Conservation (phyloP, 345 rosid genomes). For the Lepidium didymum region DNA sequence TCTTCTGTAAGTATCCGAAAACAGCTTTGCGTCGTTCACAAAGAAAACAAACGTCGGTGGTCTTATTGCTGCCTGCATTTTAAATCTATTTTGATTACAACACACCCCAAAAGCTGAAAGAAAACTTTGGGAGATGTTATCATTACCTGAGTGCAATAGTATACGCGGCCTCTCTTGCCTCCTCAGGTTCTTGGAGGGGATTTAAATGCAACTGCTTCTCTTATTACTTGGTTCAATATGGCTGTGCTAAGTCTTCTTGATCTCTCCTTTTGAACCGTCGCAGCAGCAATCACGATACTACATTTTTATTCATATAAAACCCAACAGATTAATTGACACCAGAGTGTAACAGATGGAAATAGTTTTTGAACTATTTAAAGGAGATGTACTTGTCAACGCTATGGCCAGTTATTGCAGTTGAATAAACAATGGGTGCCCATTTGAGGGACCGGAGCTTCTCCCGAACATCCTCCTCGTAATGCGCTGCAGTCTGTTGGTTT, state of each 20-base stretch:
- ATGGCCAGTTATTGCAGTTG: constrained; percentile 79
- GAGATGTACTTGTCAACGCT: constrained; percentile 77
- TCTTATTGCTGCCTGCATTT: constrained; percentile 85
- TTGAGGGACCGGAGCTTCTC: constrained; percentile 80
- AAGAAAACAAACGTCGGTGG: constrained; percentile 97
- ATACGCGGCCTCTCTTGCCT: constrained; percentile 84
- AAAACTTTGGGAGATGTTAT: not conserved
- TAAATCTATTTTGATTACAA: not conserved
- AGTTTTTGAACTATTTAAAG: not conserved
- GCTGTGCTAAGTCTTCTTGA: constrained; percentile 84
- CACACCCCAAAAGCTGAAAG: not conserved
- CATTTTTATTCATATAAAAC: not conserved
- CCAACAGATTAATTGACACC: not conserved
- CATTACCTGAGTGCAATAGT: constrained; percentile 84
- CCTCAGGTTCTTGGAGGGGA: constrained; percentile 92
- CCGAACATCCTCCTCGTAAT: constrained; percentile 86
- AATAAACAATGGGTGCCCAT: constrained; percentile 95
- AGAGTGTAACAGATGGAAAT: not conserved
- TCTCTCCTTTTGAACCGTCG: constrained; percentile 78
- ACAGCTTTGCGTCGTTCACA: constrained; percentile 82
- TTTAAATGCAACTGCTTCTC: constrained; percentile 83
- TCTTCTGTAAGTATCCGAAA: constrained; percentile 81
- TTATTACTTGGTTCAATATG: constrained; percentile 74
- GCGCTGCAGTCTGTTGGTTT: constrained; percentile 65
- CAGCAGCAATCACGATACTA: constrained; percentile 80